Conservation (phyloP, 768 basidiomycete species). For the Xerocomus potaroensis region DNA sequence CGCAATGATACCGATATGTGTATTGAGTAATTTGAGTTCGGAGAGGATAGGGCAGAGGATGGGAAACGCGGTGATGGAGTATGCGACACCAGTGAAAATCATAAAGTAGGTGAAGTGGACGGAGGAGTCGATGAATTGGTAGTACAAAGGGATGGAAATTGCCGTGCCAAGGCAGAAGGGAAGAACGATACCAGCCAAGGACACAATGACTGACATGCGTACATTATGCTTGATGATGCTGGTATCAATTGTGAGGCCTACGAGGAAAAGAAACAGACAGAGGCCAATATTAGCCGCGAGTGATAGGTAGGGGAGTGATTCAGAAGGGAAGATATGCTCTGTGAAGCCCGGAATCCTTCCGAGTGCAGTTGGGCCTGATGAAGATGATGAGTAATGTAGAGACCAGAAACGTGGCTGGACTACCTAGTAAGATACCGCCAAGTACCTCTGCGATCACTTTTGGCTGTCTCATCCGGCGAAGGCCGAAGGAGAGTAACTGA, state of each 20-base stretch:
- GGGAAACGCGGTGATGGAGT: conserved; percentile 82
- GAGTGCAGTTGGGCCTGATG: conserved; percentile 45
- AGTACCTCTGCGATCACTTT: conserved; percentile 81
- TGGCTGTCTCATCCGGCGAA: conserved; percentile 77
- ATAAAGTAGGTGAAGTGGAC: conserved; percentile 85
- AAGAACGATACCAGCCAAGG: conserved; percentile 75
- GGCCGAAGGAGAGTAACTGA: conserved; percentile 63
- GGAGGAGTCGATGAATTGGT: conserved; percentile 55
- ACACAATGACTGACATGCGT: conserved; percentile 60
- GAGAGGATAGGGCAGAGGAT: conserved; percentile 84
- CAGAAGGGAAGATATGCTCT: conserved; percentile 71
- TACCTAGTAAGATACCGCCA: conserved; percentile 82
- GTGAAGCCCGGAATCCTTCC: conserved; percentile 90
- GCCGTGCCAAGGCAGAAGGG: conserved; percentile 85
- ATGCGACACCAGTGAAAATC: conserved; percentile 90
- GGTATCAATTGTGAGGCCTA: conserved; percentile 87
- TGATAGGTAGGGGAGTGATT: conserved; percentile 70
- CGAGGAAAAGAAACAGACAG: conserved; percentile 84
- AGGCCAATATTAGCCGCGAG: conserved; percentile 88
- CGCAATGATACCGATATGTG: conserved; percentile 87
- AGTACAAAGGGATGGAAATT: conserved; percentile 50
- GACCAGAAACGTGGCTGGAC: conserved; percentile 34
- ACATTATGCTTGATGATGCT: conserved; percentile 74
- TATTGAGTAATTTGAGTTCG: conserved; percentile 87
- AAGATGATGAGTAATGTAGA: not conserved